Evolutionary conservation across 352 stramenopile genomes (phyloP), one percentile per base, ranked within the genome.

Genomic region (Globisporangium camurandrum): DNA sequence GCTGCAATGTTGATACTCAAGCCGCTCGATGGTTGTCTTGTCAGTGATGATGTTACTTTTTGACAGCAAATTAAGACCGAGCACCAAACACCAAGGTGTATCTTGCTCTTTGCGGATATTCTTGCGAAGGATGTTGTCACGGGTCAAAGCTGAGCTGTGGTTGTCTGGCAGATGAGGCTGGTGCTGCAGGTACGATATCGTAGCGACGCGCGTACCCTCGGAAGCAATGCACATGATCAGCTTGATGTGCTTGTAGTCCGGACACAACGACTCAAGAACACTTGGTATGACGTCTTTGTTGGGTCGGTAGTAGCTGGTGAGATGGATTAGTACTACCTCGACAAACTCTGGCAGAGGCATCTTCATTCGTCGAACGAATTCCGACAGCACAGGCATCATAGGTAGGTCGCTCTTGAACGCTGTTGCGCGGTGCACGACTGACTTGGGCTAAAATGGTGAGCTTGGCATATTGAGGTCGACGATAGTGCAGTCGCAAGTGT

Each of bases 81-180:
- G 26, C 2, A 67, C 59, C 9, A 67, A 9, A 26, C 46, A 62
- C 1, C 54, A 36, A 1, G 37, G 4, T 0, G 46, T 37, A 30
- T 63, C 49, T 46, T 67, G 55, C 23, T 63, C 49, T 11, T 56
- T 60, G 0, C 59, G 17, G 9, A 62, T 54, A 17, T 66, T 62
- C 31, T 62, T 59, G 27, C 59, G 44, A 20, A 66, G 50, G 0
- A 57, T 26, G 24, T 59, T 57, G 33, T 60, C 14, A 1, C 51
- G 33, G 10, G 56, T 41, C 19, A 8, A 19, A 3, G 40, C 51
- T 16, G 46, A 59, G 0, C 44, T 24, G 33, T 62, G 48, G 11
- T 62, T 54, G 30, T 11, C 6, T 11, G 11, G 30, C 11, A 11
- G 30, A 34, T 6, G 6, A 11, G 30, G 6, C 11, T 34, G 30